A percentile compares a stretch with the other conserved stretches of the same genome.
phyloP scores from a whole-genome alignment of 2,329 filamentous ascomycete species.

The Diaporthe caulivora region DNA sequence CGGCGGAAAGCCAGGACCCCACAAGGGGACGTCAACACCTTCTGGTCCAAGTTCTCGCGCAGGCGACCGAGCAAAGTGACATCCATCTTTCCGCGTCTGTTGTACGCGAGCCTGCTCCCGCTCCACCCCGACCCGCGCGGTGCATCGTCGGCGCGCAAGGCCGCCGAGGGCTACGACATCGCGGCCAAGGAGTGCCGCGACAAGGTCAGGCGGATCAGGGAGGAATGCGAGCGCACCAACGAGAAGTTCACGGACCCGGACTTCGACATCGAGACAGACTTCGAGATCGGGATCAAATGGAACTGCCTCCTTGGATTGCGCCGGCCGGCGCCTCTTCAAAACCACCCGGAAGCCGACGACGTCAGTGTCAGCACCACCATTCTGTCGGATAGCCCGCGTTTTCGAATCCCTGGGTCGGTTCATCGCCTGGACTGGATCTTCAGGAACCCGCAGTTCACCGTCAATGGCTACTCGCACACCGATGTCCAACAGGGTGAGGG shows the following conservation, averaged over 20 bases:
- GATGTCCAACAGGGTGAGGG: constrained; percentile 60
- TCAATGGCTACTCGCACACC: constrained; percentile 55
- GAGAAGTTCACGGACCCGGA: constrained; percentile 59
- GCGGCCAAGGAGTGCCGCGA: constrained; percentile 56
- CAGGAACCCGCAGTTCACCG: constrained; percentile 54
- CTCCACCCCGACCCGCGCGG: constrained; percentile 43
- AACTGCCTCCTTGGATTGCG: constrained; percentile 51
- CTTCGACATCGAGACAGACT: constrained; percentile 58
- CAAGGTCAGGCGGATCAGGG: constrained; percentile 54
- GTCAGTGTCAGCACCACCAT: background rate
- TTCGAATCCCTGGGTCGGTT: constrained; percentile 50
- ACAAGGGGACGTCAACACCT: constrained; percentile 55
- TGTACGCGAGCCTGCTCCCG: constrained; percentile 52
- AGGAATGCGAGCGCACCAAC: constrained; percentile 58
- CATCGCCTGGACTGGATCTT: constrained; percentile 60
- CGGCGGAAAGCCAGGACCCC: constrained; percentile 46
- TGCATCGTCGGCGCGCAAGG: constrained; percentile 51
- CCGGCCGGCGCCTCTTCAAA: background rate
- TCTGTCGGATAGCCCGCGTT: background rate
- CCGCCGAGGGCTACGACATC: constrained; percentile 56
- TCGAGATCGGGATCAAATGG: constrained; percentile 44
- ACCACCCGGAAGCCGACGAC: background rate
- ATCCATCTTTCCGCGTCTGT: constrained; percentile 56
- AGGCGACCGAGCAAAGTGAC: constrained; percentile 58
- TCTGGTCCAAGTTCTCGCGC: constrained; percentile 57